These are phyloP conservation scores for Phylloporus arenicola DNA, from an alignment of 768 basidiomycete genomes.

Conservation along the genomic window DNA sequence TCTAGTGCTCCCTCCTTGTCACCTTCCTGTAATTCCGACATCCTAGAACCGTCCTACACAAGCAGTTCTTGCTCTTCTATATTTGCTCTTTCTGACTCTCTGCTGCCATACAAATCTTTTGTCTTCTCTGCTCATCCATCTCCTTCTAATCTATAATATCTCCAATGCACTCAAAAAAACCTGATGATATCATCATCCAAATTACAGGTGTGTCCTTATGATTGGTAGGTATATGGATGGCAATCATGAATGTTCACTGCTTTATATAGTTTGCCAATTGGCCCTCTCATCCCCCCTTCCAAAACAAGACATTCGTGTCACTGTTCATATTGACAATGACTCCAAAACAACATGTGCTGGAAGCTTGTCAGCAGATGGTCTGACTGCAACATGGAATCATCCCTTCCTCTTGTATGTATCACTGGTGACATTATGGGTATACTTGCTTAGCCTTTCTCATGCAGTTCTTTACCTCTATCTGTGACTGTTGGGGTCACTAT, in stretches of 20 bases:
- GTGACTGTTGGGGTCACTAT: background rate
- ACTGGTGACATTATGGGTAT: background rate
- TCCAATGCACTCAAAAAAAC: background rate
- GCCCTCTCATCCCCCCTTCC: background rate
- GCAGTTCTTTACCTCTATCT: background rate
- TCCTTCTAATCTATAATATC: no score
- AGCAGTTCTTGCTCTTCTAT: background rate
- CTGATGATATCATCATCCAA: background rate
- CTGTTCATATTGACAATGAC: background rate
- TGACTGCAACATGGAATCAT: background rate
- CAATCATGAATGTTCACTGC: background rate
- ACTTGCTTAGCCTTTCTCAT: background rate
- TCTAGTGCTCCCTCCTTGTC: no score
- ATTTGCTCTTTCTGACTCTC: background rate
- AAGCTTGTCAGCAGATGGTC: background rate
- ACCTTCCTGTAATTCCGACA: no score
- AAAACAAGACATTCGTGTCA: background rate
- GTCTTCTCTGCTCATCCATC: background rate
- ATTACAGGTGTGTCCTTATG: background rate
- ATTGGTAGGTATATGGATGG: background rate
- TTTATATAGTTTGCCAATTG: background rate
- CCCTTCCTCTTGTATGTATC: background rate
- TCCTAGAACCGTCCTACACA: no score
- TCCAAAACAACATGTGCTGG: slow-evolving; percentile 1
- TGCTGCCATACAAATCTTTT: background rate